Conservation (phyloP, 805 yeast species). For the Pichia californica region DNA sequence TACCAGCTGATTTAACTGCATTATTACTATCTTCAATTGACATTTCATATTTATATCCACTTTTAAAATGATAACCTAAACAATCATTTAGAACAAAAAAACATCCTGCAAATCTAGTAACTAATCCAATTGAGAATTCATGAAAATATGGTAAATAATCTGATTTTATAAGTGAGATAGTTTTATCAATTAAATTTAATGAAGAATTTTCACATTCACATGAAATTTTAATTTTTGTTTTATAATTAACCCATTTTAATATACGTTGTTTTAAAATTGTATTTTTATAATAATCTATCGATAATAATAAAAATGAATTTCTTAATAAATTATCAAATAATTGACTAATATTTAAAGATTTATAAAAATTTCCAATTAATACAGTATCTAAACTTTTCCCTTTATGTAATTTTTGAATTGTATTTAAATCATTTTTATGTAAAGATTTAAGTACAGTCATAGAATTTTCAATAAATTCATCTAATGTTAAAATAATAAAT, state of each 20-base stretch:
- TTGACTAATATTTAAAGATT: no score
- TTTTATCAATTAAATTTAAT: constrained; percentile 1
- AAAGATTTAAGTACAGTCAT: no score
- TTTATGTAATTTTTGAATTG: no score
- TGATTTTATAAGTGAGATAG: constrained; percentile 5
- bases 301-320: constrained; percentile 7
- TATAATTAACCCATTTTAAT: background rate
- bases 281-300: constrained; percentile 10
- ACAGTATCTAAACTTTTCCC: no score
- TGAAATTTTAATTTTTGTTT: constrained; percentile 6
- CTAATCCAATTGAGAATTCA: background rate
- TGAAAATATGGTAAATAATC: constrained; percentile 7
- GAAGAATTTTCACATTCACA: constrained; percentile 7
- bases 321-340: constrained; percentile 8
- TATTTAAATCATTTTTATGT: no score
- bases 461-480: no score
- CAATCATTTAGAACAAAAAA: constrained; percentile 9
- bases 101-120: background rate
- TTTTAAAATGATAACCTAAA: constrained; percentile 11
- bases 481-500: no score
- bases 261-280: constrained; percentile 8
- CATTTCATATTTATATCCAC: constrained; percentile 6
- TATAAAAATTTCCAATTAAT: no score
- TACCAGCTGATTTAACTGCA: constrained; percentile 10
- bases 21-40: constrained; percentile 2